Evolutionary conservation across 345 rosid genomes (phyloP).

Genomic region (Conringia planisiliqua): DNA sequence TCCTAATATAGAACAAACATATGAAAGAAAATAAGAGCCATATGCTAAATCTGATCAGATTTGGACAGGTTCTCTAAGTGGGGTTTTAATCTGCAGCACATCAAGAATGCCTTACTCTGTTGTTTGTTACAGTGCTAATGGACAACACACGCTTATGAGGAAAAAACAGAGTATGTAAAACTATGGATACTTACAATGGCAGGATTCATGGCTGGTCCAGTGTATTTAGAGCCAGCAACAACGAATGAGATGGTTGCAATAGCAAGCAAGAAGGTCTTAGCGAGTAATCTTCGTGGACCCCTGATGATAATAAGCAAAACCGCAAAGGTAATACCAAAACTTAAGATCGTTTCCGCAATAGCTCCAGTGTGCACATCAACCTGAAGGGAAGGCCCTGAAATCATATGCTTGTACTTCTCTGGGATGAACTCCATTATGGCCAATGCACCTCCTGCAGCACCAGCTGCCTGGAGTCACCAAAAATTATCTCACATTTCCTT

Average conservation of each 20-base stretch:
- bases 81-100: not conserved
- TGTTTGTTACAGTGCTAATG: not conserved
- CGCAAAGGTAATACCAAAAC: conserved; percentile 68
- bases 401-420: conserved; percentile 67
- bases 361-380: conserved; percentile 94
- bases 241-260: conserved; percentile 59
- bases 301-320: conserved; percentile 67
- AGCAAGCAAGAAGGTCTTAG: conserved; percentile 68
- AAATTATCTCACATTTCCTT: not conserved
- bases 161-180: not conserved
- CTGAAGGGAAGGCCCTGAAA: conserved; percentile 72
- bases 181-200: conserved; percentile 70
- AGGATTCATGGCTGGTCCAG: conserved; percentile 99
- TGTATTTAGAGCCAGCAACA: conserved; percentile 60
- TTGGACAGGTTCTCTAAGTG: not conserved
- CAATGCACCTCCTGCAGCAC: conserved; percentile 88
- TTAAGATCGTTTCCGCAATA: conserved; percentile 80
- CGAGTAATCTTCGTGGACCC: conserved; percentile 58
- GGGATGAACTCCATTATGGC: conserved; percentile 82
- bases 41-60: not conserved
- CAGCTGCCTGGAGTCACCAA: conserved; percentile 62
- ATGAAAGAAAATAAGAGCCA: not conserved
- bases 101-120: not conserved
- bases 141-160: not conserved
- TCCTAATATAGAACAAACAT: not conserved